Conservation (phyloP, 2,329 filamentous ascomycete species). For the Colletotrichum ledebouriae region DNA sequence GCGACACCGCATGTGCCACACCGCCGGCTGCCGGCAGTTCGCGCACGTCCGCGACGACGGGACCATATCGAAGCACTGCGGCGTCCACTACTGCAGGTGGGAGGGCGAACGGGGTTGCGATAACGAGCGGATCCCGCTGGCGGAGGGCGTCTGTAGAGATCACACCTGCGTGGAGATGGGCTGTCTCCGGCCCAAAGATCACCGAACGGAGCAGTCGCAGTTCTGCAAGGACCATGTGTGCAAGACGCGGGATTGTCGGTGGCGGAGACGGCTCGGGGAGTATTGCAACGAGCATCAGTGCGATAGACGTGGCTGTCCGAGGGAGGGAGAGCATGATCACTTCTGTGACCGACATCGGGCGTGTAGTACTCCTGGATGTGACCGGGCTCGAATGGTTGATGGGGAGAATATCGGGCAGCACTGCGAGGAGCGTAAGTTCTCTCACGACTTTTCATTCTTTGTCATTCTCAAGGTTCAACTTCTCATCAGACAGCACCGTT, state of each 20-base stretch:
- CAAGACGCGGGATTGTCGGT: constrained; percentile 44
- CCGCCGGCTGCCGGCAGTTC: constrained; percentile 45
- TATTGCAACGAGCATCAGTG: constrained; percentile 49
- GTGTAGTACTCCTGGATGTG: constrained; percentile 36
- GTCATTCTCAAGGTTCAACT: not conserved
- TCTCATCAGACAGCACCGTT: not conserved
- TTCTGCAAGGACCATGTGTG: constrained; percentile 48
- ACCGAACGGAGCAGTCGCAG: constrained; percentile 14
- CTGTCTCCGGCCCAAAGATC: constrained; percentile 44
- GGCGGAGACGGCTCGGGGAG: constrained; percentile 43
- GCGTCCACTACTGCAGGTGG: constrained; percentile 49
- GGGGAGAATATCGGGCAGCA: constrained; percentile 37
- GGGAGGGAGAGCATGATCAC: constrained; percentile 33
- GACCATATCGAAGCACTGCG: constrained; percentile 46
- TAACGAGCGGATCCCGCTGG: constrained; percentile 41
- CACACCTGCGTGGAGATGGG: constrained; percentile 45
- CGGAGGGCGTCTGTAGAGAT: constrained; percentile 43
- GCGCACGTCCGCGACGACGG: constrained; percentile 48
- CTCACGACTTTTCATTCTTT: not conserved
- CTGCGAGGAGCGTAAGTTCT: constrained; percentile 46
- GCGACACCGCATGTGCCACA: constrained; percentile 47
- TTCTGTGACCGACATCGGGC: constrained; percentile 46
- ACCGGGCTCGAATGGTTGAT: constrained; percentile 30
- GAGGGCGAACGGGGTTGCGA: constrained; percentile 45
- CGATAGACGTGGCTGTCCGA: constrained; percentile 47